Evolutionary conservation across 2,329 filamentous ascomycete species (phyloP), one percentile per base, ranked within the genome.

Genomic region (Annulohypoxylon truncatum): DNA sequence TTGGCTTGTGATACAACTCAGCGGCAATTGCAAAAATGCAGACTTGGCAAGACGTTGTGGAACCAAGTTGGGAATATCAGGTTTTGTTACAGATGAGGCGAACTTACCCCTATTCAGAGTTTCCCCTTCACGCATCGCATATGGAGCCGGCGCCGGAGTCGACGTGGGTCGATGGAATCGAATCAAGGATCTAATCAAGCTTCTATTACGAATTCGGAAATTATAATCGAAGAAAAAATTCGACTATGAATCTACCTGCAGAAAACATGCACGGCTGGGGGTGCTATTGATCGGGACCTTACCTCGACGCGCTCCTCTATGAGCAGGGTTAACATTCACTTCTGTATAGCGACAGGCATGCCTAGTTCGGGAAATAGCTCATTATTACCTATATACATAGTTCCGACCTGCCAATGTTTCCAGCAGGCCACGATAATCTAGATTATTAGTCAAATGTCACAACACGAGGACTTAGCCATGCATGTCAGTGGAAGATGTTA

Each of bases 211-310:
- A 50, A 48, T 42, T 18, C n/a, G 29, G 50, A n/a, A 56, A 3
- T 47, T 29, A 7, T 57, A 47, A 22, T 52, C 51, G 28, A 53
- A 59, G n/a, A n/a, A 44, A 20, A 48, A 29, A 46, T 15, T 5
- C 18, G 38, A 24, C 8, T 24, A 38, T 26, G 15, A 48, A 24
- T 58, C 22, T 5, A 44, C 46, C 24, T 50, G 42, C 48, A 58
- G 61, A 26, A 40, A 40, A 38, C 35, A n/a, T 59, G 53, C 50
- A 65, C 42, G 40, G 31, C n/a, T 13, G 31, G 48, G 12, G n/a
- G 22, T 10, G 47, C 44, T 44, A 44, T 35, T 46, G 46, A 60
- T 65, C 66, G 58, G 53, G 57, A 18, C 62, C 58, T 68, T 66
- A 15, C 62, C 24, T 66, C 13, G 18, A 60, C 22, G 56, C 26